Conservation (phyloP, 768 basidiomycete species). For the Phanerochaete carnosa region DNA sequence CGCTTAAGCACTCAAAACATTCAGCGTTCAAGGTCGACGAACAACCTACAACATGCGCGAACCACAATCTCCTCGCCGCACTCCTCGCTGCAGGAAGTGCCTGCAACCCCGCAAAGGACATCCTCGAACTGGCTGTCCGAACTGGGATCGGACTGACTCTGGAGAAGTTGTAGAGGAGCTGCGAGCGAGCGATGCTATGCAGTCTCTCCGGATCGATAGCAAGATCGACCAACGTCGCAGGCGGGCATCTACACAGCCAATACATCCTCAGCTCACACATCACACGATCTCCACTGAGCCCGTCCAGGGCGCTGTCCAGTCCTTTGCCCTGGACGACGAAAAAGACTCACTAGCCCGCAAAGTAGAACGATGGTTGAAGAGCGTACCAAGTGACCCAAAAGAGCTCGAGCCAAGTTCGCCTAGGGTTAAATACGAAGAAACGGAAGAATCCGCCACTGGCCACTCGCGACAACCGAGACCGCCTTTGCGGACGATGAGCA, state of each 20-base stretch:
- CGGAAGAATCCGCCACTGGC: background rate
- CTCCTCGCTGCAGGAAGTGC: conserved; percentile 31
- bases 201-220: background rate
- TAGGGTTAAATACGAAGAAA: conserved; percentile 30
- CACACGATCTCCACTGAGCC: background rate
- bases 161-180: background rate
- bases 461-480: background rate
- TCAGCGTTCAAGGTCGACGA: background rate
- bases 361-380: background rate
- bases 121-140: conserved; percentile 62
- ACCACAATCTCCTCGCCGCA: conserved; percentile 8
- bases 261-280: background rate
- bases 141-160: conserved; percentile 2
- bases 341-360: background rate
- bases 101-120: conserved; percentile 53
- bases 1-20: background rate
- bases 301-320: background rate
- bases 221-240: conserved; percentile 26
- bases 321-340: background rate
- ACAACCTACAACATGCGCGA: background rate
- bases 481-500: conserved; percentile 8
- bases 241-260: conserved; percentile 15
- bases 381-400: conserved; percentile 9
- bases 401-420: conserved; percentile 44
- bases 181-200: background rate